Evolutionary conservation across 2,329 filamentous ascomycete species (phyloP), one percentile per base, ranked within the genome.

Genomic region (Emergomyces orientalis): DNA sequence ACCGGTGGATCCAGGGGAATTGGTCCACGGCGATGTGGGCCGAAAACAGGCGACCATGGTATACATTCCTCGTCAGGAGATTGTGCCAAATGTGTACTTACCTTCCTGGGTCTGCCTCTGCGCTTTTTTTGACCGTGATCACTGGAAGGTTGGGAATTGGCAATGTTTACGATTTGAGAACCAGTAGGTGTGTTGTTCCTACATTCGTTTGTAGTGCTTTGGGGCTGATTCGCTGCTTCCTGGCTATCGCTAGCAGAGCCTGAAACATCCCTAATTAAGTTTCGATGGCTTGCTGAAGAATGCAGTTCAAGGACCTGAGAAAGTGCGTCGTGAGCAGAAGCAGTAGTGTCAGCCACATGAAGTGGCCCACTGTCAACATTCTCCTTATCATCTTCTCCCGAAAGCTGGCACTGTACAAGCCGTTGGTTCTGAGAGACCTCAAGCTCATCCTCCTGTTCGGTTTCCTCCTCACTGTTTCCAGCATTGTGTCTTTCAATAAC

Each of bases 371-470:
- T 71, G 34, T 74, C 68, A 61, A 74, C 72, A 59, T 80, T 80
- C 66, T 80, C 79, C 66, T 81, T 80, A 64, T 80, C 75, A 63
- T 80, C 79, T 47, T 79, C 78, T 11, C 69, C 70, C 13, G 74
- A 69, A 17, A 69, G 67, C 52, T 71, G 66, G 27, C 64, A 59
- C 5, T 71, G 68, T 57, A 73, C 73, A 51, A 71, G 72, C 54
- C 68, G 67, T 47, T 60, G 69, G 13, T 67, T 67, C 0, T 71
- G 66, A 49, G 70, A 69, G 32, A 69, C 66, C 19, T 64, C 66
- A 11, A 61, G n/a, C 45, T 77, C 72, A 51, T 79, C 78, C 63
- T 80, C 78, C 62, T 78, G 75, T 62, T 80, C 79, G 0, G 79
- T 80, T 66, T 80, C 78, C 62, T 77, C 77, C 67, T 80, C 75